These are phyloP conservation scores for Sherardia arvensis DNA, from an alignment of 257 asterid species.

Conservation along the genomic window DNA sequence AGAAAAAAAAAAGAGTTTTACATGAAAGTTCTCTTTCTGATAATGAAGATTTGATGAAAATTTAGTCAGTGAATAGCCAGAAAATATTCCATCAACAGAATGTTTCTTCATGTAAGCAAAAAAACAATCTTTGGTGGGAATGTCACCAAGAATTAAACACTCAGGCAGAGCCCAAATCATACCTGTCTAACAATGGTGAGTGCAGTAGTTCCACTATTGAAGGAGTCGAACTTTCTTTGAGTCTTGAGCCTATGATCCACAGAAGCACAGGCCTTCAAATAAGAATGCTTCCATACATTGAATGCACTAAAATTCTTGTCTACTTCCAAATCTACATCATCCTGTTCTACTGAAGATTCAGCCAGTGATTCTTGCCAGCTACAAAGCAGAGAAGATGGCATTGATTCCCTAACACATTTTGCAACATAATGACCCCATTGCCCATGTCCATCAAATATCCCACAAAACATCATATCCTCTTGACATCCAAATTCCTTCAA, in stretches of 20 bases:
- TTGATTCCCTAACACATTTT: conserved; percentile 67
- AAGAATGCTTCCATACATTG: conserved; percentile 78
- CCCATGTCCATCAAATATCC: conserved; percentile 96
- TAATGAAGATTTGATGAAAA: too few species aligned
- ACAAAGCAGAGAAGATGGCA: conserved; percentile 61
- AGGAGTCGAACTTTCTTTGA: conserved; percentile 68
- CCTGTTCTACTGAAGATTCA: conserved; percentile 51
- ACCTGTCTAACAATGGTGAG: conserved; percentile 86
- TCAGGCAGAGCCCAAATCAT: not conserved
- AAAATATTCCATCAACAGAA: not conserved
- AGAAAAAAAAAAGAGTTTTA: too few species aligned
- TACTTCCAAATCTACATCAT: conserved; percentile 33
- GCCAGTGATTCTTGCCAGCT: conserved; percentile 71
- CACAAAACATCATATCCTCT: conserved; percentile 88
- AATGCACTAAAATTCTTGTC: conserved; percentile 47
- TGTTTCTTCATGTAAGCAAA: not conserved
- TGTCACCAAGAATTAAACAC: not conserved
- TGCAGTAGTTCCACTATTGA: conserved; percentile 86
- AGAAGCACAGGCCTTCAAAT: conserved; percentile 74
- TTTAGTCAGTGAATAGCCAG: not conserved
- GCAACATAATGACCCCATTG: conserved; percentile 97
- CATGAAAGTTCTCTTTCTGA: not conserved
- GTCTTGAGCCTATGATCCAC: conserved; percentile 70
- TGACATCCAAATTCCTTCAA: conserved; percentile 87
- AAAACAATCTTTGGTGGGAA: not conserved